Evolutionary conservation across 164 flowering plant species (phyloP).

Genomic region (Magnolia officinalis): DNA sequence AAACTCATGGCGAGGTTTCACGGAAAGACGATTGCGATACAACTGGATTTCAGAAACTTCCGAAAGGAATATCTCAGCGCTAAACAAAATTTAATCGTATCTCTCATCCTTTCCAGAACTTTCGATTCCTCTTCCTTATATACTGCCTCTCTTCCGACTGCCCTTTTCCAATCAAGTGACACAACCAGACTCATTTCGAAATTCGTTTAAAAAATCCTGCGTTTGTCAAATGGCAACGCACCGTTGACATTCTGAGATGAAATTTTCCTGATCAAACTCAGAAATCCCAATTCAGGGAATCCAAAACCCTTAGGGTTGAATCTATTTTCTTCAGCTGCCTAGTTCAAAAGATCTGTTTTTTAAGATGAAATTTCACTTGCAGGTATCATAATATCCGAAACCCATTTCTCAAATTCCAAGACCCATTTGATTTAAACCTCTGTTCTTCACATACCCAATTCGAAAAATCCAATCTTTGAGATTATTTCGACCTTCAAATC

Average conservation of each 20-base stretch:
- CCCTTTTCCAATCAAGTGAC: neutral
- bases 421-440: neutral
- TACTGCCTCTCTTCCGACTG: neutral
- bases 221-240: too few relatives aligned
- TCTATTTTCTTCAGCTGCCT: neutral
- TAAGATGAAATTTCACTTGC: neutral
- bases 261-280: neutral
- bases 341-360: neutral
- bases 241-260: neutral
- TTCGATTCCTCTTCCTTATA: slow-evolving; percentile 7
- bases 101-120: neutral
- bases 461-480: neutral
- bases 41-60: neutral
- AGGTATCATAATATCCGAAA: neutral
- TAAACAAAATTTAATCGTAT: neutral
- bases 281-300: neutral
- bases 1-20: too few relatives aligned
- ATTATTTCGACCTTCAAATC: neutral
- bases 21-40: neutral
- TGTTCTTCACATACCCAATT: neutral
- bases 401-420: neutral
- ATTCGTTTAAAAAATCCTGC: neutral
- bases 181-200: neutral
- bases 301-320: neutral
- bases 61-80: neutral